phyloP scores from a whole-genome alignment of 2,329 filamentous ascomycete species.

The Penicillium sp. region DNA sequence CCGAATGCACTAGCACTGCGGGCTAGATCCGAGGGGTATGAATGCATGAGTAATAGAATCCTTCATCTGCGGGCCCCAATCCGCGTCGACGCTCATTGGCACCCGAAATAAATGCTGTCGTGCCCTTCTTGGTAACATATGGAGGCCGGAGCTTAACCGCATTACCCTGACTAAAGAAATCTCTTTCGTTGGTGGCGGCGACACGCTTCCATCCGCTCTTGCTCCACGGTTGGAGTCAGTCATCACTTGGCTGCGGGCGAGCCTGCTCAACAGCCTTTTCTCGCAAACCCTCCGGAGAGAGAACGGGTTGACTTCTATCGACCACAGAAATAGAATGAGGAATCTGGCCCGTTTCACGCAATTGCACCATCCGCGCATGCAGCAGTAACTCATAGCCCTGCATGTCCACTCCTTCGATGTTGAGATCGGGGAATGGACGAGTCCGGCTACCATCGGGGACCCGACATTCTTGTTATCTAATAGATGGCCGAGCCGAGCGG shows the following conservation, averaged over 20 bases:
- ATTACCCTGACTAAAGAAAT: not conserved
- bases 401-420: no score
- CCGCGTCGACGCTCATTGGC: not conserved
- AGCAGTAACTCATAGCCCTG: no score
- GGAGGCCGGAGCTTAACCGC: not conserved
- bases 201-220: not conserved
- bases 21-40: no score
- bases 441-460: constrained; percentile 9
- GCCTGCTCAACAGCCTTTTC: no score
- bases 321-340: not conserved
- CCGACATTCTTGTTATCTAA: constrained; percentile 12
- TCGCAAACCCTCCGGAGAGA: no score
- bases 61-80: not conserved
- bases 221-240: constrained; percentile 1
- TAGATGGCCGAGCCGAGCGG: constrained; percentile 3
- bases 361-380: no score
- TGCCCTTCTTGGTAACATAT: not conserved
- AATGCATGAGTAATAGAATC: not conserved
- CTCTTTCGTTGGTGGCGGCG: constrained; percentile 1
- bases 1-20: no score
- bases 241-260: no score
- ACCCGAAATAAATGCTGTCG: not conserved
- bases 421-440: not conserved
- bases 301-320: no score
- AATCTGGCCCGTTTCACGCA: no score